A percentile compares a stretch with the other conserved stretches of the same genome.
Evolutionary conservation across 495 filamentous ascomycete genomes (phyloP).

Genomic region (Pyrenula massariospora): DNA sequence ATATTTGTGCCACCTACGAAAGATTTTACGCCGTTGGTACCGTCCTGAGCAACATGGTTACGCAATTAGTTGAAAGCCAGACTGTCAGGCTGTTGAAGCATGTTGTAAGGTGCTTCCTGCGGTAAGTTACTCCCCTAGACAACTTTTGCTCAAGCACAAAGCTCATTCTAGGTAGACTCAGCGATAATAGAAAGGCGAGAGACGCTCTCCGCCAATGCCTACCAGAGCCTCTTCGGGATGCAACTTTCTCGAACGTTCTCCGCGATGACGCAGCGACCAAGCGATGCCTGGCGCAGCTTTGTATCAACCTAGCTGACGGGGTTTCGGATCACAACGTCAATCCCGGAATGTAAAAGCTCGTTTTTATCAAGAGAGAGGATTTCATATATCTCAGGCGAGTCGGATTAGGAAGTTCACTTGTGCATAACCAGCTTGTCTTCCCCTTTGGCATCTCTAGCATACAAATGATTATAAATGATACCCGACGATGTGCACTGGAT

Average conservation of each 20-base stretch:
- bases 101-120: conserved; percentile 91
- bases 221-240: conserved; percentile 89
- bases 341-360: conserved; percentile 33
- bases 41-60: conserved; percentile 97
- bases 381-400: background rate
- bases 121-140: conserved; percentile 40
- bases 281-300: conserved; percentile 87
- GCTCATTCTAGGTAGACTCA: conserved; percentile 45
- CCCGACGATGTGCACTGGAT: too few relatives aligned
- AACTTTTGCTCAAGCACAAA: background rate
- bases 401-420: background rate
- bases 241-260: conserved; percentile 91
- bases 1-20: conserved; percentile 98
- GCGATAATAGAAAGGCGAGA: conserved; percentile 90
- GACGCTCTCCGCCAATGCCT: conserved; percentile 95
- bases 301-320: conserved; percentile 94
- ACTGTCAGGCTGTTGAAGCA: conserved; percentile 94
- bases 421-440: background rate
- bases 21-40: conserved; percentile 98
- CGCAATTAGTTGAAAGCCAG: conserved; percentile 92
- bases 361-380: background rate
- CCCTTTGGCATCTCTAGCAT: background rate
- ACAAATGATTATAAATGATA: background rate
- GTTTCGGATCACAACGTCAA: conserved; percentile 52
- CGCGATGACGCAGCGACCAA: conserved; percentile 97